phyloP scores from a whole-genome alignment of 129 eudicot species.

The Smallanthus sonchifolius region DNA sequence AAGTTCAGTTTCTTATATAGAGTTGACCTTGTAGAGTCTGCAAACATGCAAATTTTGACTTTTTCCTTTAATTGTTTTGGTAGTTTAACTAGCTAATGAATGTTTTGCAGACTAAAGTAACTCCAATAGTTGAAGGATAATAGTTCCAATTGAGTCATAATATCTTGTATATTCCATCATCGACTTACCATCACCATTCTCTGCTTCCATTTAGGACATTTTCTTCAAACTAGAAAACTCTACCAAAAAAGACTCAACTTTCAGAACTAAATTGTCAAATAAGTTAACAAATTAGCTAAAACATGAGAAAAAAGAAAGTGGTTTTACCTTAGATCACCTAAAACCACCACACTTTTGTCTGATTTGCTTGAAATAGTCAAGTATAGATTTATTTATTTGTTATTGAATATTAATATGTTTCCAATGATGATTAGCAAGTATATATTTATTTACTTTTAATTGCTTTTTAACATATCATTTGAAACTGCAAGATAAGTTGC shows the following conservation, averaged over 20 bases:
- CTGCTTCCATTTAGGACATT: slow-evolving; percentile 45
- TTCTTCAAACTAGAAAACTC: slow-evolving; percentile 12
- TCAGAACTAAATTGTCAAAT: neutral
- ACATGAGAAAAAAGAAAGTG: slow-evolving; percentile 17
- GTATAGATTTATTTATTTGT: too few relatives aligned
- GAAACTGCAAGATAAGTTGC: too few relatives aligned
- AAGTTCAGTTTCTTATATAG: too few relatives aligned
- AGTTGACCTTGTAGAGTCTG: neutral
- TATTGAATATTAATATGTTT: too few relatives aligned
- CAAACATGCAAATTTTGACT: neutral
- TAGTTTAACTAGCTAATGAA: slow-evolving; percentile 7
- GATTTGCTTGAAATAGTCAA: too few relatives aligned
- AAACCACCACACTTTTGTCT: slow-evolving; percentile 5
- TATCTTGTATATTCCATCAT: slow-evolving; percentile 95
- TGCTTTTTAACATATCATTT: too few relatives aligned
- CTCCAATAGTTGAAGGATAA: slow-evolving; percentile 98
- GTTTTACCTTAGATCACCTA: slow-evolving; percentile 23
- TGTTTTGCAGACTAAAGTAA: slow-evolving; percentile 82
- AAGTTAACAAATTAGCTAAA: slow-evolving; percentile 16
- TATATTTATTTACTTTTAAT: too few relatives aligned
- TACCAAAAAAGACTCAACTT: neutral
- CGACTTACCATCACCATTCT: slow-evolving; percentile 49
- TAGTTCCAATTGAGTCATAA: slow-evolving; percentile 93
- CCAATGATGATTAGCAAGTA: too few relatives aligned
- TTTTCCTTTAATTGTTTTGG: neutral